Evolutionary conservation across 2,329 filamentous ascomycete species (phyloP), one percentile per base, ranked within the genome.

Genomic region (Aspergillus spinulosporus): DNA sequence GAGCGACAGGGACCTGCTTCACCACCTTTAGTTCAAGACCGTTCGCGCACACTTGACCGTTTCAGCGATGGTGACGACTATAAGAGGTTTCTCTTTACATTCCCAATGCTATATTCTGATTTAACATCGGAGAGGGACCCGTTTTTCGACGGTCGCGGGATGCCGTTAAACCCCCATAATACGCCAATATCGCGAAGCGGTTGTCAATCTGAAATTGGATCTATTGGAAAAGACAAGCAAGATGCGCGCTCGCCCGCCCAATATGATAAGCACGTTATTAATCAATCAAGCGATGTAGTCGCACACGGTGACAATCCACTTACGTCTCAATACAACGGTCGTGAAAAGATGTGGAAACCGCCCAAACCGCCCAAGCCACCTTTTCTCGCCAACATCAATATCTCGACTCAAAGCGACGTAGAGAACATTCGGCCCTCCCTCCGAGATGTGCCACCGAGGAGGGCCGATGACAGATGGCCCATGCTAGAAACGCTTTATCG

Each of bases 281-380:
- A 50, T 37, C 45, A 34, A 31, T 40, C 40, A 21, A 8, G 8
- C 21, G 40, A 36, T n/a, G 14, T 15, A 29, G 34, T 12, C 7
- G 29, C 45, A 14, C n/a, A 21, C 8, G 40, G 29, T 11, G 21
- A 31, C 7, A 42, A 32, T 11, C 37, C 8, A 53, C 21, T 54
- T n/a, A 9, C 11, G 15, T 49, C 37, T 34, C 9, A 42, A 9
- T 32, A 37, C 29, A 49, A 45, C 21, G 11, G 47, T 5, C 21
- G 12, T 34, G 32, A 40, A 45, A n/a, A 28, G 31, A 11, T 21
- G 31, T 49, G 49, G 43, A 59, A 52, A 39, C 59, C 59, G 4
- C 57, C 56, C 5, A 53, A 51, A 14, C 55, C 59, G n/a, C 55
- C 49, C 3, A 63, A 63, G 37, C 61, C 61, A 26, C 37, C 45